phyloP scores from a whole-genome alignment of 1,139 yeast genomes.

The Diutina mesorugosa region DNA sequence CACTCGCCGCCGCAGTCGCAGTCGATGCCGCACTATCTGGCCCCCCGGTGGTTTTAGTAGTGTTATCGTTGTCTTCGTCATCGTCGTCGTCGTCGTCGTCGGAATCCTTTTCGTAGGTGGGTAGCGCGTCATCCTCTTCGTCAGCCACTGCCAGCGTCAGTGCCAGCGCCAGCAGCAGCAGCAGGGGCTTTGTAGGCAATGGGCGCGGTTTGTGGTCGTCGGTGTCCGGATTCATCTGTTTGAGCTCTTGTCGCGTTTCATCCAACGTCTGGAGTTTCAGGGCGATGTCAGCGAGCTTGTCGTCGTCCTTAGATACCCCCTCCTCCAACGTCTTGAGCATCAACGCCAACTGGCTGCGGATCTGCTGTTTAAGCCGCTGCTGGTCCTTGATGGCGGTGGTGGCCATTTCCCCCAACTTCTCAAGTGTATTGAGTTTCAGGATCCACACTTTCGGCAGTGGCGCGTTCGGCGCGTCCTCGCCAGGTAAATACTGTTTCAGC shows the following conservation, averaged over 20 bases:
- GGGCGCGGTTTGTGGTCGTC: background rate
- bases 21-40: no score
- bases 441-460: conserved; percentile 41
- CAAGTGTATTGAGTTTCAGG: conserved; percentile 30
- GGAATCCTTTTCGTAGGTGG: conserved; percentile 17
- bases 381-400: conserved; percentile 22
- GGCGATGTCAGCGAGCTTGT: conserved; percentile 15
- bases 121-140: conserved; percentile 12
- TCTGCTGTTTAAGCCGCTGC: conserved; percentile 24
- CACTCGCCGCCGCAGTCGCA: no score
- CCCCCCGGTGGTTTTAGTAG: background rate
- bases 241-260: conserved; percentile 32
- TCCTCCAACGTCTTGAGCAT: conserved; percentile 28
- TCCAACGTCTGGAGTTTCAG: conserved; percentile 9
- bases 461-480: conserved; percentile 24
- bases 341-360: conserved; percentile 28
- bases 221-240: conserved; percentile 20
- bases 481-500: conserved; percentile 27
- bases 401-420: conserved; percentile 26
- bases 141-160: conserved; percentile 6
- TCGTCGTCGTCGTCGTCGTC: conserved; percentile 7
- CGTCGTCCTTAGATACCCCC: conserved; percentile 31
- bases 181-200: background rate
- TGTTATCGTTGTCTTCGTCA: conserved; percentile 1
- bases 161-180: background rate